phyloP scores from a whole-genome alignment of 441 rosid genomes.

The Corymbia calophylla region DNA sequence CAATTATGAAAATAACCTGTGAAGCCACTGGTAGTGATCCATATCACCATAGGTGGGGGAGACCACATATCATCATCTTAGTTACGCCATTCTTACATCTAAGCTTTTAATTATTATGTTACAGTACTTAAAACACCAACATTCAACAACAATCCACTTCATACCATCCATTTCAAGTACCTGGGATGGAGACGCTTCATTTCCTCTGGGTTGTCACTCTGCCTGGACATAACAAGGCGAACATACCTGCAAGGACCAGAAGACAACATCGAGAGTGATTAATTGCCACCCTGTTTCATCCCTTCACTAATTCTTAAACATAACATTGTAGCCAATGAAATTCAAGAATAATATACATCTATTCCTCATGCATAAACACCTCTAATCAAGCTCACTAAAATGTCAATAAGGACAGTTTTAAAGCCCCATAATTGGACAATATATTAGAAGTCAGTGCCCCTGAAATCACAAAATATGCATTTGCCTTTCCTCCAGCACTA shows the following conservation, averaged over 20 bases:
- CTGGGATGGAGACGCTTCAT: constrained; percentile 65
- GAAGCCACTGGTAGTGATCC: background rate
- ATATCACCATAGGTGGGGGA: background rate
- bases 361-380: background rate
- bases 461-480: background rate
- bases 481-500: background rate
- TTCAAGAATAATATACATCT: background rate
- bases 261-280: background rate
- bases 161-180: constrained; percentile 23
- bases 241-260: constrained; percentile 50
- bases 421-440: background rate
- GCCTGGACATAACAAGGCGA: constrained; percentile 73
- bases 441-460: background rate
- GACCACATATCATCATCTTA: background rate
- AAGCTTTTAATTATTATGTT: background rate
- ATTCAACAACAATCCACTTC: background rate
- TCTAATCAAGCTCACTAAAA: background rate
- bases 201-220: constrained; percentile 39
- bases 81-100: background rate
- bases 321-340: background rate
- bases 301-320: background rate
- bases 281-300: background rate
- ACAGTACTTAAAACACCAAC: background rate
- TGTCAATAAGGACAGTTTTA: background rate
- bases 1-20: background rate